These are phyloP conservation scores for Pseudodiploospora longispora DNA, from an alignment of 2,329 filamentous ascomycete genomes.

Conservation along the genomic window DNA sequence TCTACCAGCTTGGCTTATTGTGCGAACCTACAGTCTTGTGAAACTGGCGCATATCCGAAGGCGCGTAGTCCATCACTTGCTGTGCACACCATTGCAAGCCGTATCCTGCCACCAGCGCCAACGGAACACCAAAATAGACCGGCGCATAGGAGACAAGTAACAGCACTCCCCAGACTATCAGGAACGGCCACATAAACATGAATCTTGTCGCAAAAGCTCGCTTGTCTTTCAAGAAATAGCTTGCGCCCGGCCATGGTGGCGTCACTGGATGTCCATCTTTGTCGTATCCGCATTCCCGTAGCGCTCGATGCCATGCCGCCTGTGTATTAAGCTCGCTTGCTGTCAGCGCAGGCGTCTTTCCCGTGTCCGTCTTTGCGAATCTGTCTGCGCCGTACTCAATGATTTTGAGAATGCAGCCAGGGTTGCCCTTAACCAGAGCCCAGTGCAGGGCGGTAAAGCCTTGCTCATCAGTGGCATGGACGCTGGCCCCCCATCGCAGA, in stretches of 20 bases:
- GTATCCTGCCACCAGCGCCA: slow-evolving; percentile 58
- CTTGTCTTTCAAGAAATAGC: slow-evolving; percentile 67
- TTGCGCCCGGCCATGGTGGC: slow-evolving; percentile 64
- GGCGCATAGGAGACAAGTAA: slow-evolving; percentile 66
- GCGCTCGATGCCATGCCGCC: slow-evolving; percentile 71
- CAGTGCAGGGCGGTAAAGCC: slow-evolving; percentile 94
- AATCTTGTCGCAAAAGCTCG: slow-evolving; percentile 73
- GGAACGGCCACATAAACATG: slow-evolving; percentile 82
- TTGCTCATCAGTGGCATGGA: slow-evolving; percentile 82
- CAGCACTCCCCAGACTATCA: slow-evolving; percentile 63
- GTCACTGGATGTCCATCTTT: slow-evolving; percentile 64
- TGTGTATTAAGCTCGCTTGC: slow-evolving; percentile 85
- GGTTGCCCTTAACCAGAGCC: slow-evolving; percentile 89
- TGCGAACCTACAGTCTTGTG: slow-evolving; percentile 71
- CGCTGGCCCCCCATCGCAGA: slow-evolving; percentile 88
- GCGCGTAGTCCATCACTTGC: slow-evolving; percentile 72
- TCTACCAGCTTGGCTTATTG: background rate
- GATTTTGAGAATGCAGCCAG: slow-evolving; percentile 83
- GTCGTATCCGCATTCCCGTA: slow-evolving; percentile 78
- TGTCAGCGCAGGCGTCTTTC: slow-evolving; percentile 81
- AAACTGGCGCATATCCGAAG: slow-evolving; percentile 79
- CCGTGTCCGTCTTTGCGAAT: slow-evolving; percentile 79
- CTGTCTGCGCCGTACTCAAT: slow-evolving; percentile 93
- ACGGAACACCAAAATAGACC: slow-evolving; percentile 67
- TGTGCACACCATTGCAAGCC: slow-evolving; percentile 69